Conservation (phyloP, 768 basidiomycete genomes). For the Boletus huronensis region DNA sequence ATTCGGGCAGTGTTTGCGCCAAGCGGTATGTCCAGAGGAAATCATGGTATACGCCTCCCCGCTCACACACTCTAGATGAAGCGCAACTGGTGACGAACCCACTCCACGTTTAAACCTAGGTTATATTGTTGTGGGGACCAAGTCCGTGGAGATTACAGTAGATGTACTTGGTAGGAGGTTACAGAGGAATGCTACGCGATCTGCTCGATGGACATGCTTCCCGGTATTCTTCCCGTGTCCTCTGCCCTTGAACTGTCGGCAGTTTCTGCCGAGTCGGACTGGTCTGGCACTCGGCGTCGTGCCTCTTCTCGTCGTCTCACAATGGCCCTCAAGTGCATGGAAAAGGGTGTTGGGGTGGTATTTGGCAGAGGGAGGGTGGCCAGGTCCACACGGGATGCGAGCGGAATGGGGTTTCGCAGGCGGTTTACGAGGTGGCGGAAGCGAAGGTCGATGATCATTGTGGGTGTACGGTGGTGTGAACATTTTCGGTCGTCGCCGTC, state of each 20-base stretch:
- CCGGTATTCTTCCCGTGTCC: constrained; percentile 34
- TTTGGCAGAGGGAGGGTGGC: constrained; percentile 55
- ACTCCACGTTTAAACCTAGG: neutral
- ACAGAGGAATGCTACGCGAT: constrained; percentile 17
- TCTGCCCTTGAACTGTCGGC: constrained; percentile 36
- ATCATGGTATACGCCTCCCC: neutral
- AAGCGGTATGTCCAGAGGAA: constrained; percentile 55
- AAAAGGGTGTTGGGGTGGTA: constrained; percentile 53
- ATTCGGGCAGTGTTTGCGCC: constrained; percentile 79
- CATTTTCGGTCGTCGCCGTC: constrained; percentile 19
- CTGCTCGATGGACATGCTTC: constrained; percentile 27
- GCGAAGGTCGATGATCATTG: constrained; percentile 63
- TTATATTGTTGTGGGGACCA: constrained; percentile 5
- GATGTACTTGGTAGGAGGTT: constrained; percentile 7
- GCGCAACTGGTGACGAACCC: constrained; percentile 46
- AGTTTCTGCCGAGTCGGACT: constrained; percentile 18
- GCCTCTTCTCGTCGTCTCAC: constrained; percentile 46
- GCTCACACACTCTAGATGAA: constrained; percentile 42
- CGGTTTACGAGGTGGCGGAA: constrained; percentile 51
- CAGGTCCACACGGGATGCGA: constrained; percentile 27
- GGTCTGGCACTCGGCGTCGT: constrained; percentile 33
- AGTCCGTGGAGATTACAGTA: constrained; percentile 17
- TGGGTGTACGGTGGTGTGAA: constrained; percentile 28
- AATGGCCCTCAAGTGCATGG: constrained; percentile 47
- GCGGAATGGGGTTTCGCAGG: constrained; percentile 52